These are phyloP conservation scores for Phytophthora sp. DNA, from an alignment of 352 stramenopile genomes.

Conservation along the genomic window DNA sequence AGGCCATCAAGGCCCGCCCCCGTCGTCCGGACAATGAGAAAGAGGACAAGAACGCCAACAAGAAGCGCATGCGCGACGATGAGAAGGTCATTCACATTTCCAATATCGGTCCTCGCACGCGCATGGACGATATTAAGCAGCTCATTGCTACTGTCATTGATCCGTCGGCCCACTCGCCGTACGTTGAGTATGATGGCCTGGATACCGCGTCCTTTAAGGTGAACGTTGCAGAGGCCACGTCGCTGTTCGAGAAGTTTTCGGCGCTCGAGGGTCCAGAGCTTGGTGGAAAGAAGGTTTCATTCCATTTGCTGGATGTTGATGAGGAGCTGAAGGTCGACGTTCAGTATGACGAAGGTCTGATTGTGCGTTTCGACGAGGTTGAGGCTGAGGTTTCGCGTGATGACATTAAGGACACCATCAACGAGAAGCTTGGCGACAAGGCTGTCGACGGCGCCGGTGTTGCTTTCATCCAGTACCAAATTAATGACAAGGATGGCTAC, in stretches of 20 bases:
- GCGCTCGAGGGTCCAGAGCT: constrained; percentile 64
- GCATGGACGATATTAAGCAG: constrained; percentile 87
- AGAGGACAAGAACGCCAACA: constrained; percentile 59
- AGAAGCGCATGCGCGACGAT: constrained; percentile 79
- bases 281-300: constrained; percentile 76
- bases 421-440: constrained; percentile 82
- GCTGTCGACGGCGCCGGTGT: constrained; percentile 64
- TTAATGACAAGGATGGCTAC: constrained; percentile 71
- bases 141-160: constrained; percentile 65
- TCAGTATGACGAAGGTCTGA: constrained; percentile 85
- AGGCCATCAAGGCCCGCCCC: constrained; percentile 72
- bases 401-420: constrained; percentile 88
- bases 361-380: constrained; percentile 85
- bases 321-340: constrained; percentile 82
- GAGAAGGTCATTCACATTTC: constrained; percentile 86
- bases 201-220: constrained; percentile 78
- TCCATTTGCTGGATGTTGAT: constrained; percentile 73
- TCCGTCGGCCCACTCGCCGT: constrained; percentile 57
- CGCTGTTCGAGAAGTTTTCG: constrained; percentile 78
- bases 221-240: constrained; percentile 46
- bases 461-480: constrained; percentile 89
- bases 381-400: constrained; percentile 80
- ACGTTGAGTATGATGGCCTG: constrained; percentile 84
- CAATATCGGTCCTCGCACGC: constrained; percentile 74
- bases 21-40: constrained; percentile 47